Percentiles rank a stretch among this genome's conserved stretches.
Evolutionary conservation across 2,329 filamentous ascomycete species (phyloP).

Genomic region (Ceratocystis diversiconidia): DNA sequence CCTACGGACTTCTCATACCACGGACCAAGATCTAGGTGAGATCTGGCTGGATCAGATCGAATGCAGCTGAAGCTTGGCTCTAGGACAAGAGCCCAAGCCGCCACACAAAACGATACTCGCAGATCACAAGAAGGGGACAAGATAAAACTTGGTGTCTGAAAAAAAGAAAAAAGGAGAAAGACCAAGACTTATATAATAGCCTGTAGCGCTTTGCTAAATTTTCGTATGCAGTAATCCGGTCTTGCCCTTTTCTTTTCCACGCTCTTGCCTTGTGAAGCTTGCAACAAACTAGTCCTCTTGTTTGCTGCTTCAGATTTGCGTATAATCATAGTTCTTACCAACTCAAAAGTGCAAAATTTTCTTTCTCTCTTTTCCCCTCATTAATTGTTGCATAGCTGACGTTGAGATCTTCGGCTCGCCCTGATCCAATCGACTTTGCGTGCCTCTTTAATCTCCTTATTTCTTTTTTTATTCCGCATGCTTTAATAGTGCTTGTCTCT

Average conservation of each 20-base stretch:
- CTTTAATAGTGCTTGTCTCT: slow-evolving; percentile 4
- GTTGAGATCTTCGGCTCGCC: not conserved
- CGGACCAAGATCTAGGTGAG: not conserved
- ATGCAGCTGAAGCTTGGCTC: slow-evolving; percentile 4
- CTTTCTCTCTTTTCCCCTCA: not conserved
- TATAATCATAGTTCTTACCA: not conserved
- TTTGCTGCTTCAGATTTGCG: not conserved
- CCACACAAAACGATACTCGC: not conserved
- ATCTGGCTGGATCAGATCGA: not conserved
- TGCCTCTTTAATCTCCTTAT: not conserved
- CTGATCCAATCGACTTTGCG: not conserved
- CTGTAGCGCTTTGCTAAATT: not conserved
- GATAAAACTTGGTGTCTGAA: not conserved
- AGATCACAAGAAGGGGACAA: not conserved
- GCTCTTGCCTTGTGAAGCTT: not conserved
- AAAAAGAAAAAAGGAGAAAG: not conserved
- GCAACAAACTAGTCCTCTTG: not conserved
- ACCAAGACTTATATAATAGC: not conserved
- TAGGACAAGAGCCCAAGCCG: not conserved
- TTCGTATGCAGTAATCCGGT: not conserved
- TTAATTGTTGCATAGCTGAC: not conserved
- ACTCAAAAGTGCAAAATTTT: not conserved
- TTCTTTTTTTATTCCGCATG: not conserved
- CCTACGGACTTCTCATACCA: not conserved
- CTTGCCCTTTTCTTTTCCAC: not conserved